These are phyloP conservation scores for Linnemannia zychae DNA, from an alignment of 192 early-diverging fungal genomes.

Conservation along the genomic window DNA sequence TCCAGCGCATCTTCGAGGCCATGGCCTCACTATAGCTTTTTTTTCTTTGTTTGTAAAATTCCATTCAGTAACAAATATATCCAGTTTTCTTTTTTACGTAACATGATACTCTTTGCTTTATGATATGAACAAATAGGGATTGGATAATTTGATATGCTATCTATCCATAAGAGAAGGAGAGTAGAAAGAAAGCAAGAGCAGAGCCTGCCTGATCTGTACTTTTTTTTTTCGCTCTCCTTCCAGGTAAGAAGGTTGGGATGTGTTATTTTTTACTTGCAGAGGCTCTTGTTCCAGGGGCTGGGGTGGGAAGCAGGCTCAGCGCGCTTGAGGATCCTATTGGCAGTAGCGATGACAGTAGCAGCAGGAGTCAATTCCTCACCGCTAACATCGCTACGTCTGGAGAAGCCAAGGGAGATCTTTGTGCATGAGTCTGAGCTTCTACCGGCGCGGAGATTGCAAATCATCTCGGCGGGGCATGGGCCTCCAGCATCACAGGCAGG, in stretches of 20 bases:
- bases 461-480: slow-evolving; percentile 24
- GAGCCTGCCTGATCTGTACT: background rate
- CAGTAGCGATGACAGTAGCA: background rate
- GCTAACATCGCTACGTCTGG: slow-evolving; percentile 10
- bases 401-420: slow-evolving; percentile 4
- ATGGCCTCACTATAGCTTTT: slow-evolving; percentile 31
- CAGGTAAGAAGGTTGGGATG: background rate
- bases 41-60: background rate
- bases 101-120: slow-evolving; percentile 1
- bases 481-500: slow-evolving; percentile 24
- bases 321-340: slow-evolving; percentile 23
- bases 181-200: background rate
- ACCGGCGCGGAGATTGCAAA: slow-evolving; percentile 41
- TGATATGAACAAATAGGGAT: background rate
- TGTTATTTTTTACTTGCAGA: slow-evolving; percentile 9
- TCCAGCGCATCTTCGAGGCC: slow-evolving; percentile 37
- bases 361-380: background rate
- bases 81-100: background rate
- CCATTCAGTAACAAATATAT: background rate
- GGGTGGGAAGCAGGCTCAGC: background rate
- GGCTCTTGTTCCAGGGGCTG: slow-evolving; percentile 42
- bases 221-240: background rate
- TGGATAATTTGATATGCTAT: slow-evolving; percentile 5
- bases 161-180: background rate
- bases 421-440: slow-evolving; percentile 35